These are phyloP conservation scores for Cyberlindnera japonica DNA, from an alignment of 805 yeast species.

Conservation along the genomic window DNA sequence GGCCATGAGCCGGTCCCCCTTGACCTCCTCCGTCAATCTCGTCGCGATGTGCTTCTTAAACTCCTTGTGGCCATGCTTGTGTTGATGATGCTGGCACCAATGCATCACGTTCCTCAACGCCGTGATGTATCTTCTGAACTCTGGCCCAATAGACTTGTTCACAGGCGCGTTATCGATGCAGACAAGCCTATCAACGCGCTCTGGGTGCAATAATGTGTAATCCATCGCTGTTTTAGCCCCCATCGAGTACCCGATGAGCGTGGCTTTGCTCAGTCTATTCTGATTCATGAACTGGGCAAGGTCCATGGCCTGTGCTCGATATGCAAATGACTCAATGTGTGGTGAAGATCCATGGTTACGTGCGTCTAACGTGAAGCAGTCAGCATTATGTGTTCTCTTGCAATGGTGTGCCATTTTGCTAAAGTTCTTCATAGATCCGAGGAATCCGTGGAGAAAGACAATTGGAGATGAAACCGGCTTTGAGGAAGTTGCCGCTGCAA, in stretches of 20 bases:
- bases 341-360: constrained; percentile 55
- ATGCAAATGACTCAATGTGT: constrained; percentile 39
- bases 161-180: constrained; percentile 48
- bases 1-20: constrained; percentile 6
- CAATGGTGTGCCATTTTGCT: constrained; percentile 36
- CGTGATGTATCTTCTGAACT: constrained; percentile 23
- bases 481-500: constrained; percentile 5
- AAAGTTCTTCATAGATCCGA: constrained; percentile 47
- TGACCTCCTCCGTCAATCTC: constrained; percentile 9
- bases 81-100: constrained; percentile 10
- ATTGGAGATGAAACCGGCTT: too few relatives aligned
- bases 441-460: constrained; percentile 50
- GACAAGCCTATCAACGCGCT: constrained; percentile 36
- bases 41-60: constrained; percentile 1
- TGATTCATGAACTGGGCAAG: constrained; percentile 15
- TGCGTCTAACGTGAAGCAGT: constrained; percentile 44
- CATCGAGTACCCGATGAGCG: constrained; percentile 53
- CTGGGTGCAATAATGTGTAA: constrained; percentile 37
- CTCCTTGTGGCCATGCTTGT: constrained; percentile 1
- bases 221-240: constrained; percentile 58
- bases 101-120: constrained; percentile 8
- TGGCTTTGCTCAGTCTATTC: constrained; percentile 27
- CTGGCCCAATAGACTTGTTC: constrained; percentile 29
- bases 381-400: constrained; percentile 29
- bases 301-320: constrained; percentile 28